Conservation (phyloP, 257 asterid species). For the Ocimum tenuiflorum region DNA sequence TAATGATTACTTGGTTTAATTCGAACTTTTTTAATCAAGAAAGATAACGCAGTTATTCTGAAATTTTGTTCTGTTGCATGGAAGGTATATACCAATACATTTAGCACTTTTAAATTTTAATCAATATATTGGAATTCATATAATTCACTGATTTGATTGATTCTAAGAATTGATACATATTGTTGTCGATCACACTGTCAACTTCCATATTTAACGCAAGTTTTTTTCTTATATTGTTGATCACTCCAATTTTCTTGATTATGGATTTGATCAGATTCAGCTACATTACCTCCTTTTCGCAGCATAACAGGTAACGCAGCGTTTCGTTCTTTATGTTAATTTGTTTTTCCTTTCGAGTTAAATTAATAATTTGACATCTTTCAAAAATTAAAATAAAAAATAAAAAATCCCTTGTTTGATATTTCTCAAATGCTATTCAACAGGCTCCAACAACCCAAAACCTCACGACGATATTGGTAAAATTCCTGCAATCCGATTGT, state of each 20-base stretch:
- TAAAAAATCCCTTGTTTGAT: not conserved
- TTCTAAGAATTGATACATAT: not conserved
- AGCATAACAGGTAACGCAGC: conserved; percentile 41
- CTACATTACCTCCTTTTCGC: conserved; percentile 60
- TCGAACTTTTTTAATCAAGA: not conserved
- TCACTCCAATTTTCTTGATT: not conserved
- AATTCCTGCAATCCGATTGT: not conserved
- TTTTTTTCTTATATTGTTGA: not conserved
- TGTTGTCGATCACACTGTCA: not conserved
- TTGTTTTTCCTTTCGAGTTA: too few species aligned
- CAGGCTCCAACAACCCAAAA: conserved; percentile 24
- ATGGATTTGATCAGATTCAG: conserved; percentile 38
- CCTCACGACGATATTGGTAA: conserved; percentile 24
- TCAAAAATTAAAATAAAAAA: too few species aligned
- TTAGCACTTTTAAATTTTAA: not conserved
- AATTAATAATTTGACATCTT: too few species aligned
- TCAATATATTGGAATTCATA: not conserved
- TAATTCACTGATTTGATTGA: not conserved
- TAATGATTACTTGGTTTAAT: not conserved
- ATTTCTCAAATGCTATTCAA: not conserved
- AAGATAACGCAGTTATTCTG: too few species aligned
- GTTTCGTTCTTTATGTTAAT: not conserved
- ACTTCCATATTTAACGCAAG: not conserved
- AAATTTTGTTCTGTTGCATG: not conserved
- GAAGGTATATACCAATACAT: too few species aligned